A percentile compares a stretch with the other conserved stretches of the same genome.
phyloP scores from a whole-genome alignment of 371 early-diverging fungal species.

The Mucor indicus region DNA sequence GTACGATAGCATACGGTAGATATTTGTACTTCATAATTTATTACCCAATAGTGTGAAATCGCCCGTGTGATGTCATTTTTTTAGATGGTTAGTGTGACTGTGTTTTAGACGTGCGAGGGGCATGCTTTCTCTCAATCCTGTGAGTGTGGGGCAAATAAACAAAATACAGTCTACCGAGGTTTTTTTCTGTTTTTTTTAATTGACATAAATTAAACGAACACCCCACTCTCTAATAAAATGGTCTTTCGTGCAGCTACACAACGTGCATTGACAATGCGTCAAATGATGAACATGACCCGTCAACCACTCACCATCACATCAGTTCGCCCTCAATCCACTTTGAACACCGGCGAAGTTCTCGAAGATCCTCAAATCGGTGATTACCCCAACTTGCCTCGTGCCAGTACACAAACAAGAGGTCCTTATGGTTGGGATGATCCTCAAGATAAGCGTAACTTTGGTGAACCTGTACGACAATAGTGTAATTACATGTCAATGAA shows the following conservation, averaged over 20 bases:
- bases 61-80: too few species aligned
- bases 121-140: too few species aligned
- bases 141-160: too few species aligned
- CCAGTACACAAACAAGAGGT: slow-evolving; percentile 55
- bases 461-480: slow-evolving; percentile 46
- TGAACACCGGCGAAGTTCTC: slow-evolving; percentile 40
- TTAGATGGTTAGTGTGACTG: too few species aligned
- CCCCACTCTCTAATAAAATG: slow-evolving; percentile 16
- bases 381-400: slow-evolving; percentile 64
- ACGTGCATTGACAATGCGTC: slow-evolving; percentile 39
- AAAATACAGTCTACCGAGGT: too few species aligned
- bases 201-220: not conserved
- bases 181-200: too few species aligned
- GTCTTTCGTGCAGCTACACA: slow-evolving; percentile 39
- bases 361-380: slow-evolving; percentile 66
- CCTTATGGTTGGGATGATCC: slow-evolving; percentile 60
- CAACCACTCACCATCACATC: slow-evolving; percentile 28
- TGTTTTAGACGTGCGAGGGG: too few species aligned
- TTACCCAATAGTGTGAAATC: too few species aligned
- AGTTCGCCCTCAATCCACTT: slow-evolving; percentile 46
- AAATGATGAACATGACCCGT: slow-evolving; percentile 22
- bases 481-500: not conserved
- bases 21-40: too few species aligned
- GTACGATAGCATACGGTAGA: too few species aligned
- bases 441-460: slow-evolving; percentile 67